Percentiles rank a stretch among this genome's conserved stretches.
Evolutionary conservation across 441 rosid genomes (phyloP).

Genomic region (Melianthus villosus): DNA sequence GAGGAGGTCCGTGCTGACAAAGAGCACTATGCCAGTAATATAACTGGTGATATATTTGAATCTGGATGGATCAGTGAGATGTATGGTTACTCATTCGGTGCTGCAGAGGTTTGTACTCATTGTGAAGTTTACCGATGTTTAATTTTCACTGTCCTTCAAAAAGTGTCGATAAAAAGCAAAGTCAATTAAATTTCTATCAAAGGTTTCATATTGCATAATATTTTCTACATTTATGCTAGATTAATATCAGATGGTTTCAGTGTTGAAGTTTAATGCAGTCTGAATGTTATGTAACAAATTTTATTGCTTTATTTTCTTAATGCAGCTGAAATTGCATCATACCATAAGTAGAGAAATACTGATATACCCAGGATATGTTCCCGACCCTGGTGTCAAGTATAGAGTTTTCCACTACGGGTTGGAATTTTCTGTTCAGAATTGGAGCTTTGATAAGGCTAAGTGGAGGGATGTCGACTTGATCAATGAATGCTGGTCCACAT

Average conservation of each 20-base stretch:
- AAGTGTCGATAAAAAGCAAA: too few relatives aligned
- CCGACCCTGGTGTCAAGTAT: slow-evolving; percentile 57
- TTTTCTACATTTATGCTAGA: too few relatives aligned
- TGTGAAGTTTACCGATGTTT: too few relatives aligned
- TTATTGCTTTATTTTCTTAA: slow-evolving; percentile 4
- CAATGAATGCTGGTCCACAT: slow-evolving; percentile 73
- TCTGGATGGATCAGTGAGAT: slow-evolving; percentile 99
- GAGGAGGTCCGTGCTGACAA: slow-evolving; percentile 94
- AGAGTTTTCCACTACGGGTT: slow-evolving; percentile 93
- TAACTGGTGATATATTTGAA: slow-evolving; percentile 78
- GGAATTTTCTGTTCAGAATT: slow-evolving; percentile 67
- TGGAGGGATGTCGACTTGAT: slow-evolving; percentile 69
- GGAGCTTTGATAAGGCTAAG: slow-evolving; percentile 95
- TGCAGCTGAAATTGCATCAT: slow-evolving; percentile 81
- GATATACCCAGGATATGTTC: slow-evolving; percentile 82
- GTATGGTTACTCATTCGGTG: slow-evolving; percentile 97
- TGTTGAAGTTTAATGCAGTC: too few relatives aligned
- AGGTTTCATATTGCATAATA: too few relatives aligned
- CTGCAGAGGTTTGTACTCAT: slow-evolving; percentile 91
- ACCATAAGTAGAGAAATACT: slow-evolving; percentile 51
- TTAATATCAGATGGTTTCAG: too few relatives aligned
- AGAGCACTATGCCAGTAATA: slow-evolving; percentile 73
- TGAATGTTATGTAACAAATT: not conserved
- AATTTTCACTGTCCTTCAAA: too few relatives aligned
- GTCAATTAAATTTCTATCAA: too few relatives aligned